A percentile compares a stretch with the other conserved stretches of the same genome.
phyloP scores from a whole-genome alignment of 1,284 basidiomycete genomes.

The Ceratobasidium sp. region DNA sequence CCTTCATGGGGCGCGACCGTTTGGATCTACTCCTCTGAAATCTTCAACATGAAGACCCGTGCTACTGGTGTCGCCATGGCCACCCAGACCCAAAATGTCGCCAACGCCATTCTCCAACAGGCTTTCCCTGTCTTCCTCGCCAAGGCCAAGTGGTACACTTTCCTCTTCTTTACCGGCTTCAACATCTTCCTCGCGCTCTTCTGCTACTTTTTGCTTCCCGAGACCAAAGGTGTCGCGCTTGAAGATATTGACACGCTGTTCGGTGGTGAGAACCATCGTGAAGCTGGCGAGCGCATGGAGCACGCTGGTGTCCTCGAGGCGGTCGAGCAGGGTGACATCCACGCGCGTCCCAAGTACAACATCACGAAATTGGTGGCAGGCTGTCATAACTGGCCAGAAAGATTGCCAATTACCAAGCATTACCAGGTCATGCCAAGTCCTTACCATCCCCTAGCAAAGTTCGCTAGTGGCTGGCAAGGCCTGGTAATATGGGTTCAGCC shows the following conservation, averaged over 20 bases:
- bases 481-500: no score
- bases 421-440: no score
- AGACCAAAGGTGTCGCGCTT: constrained; percentile 30
- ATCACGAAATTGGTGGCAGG: no score
- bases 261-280: constrained; percentile 39
- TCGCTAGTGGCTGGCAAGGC: no score
- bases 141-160: constrained; percentile 41
- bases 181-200: constrained; percentile 38
- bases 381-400: no score
- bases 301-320: constrained; percentile 34
- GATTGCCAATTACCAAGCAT: no score
- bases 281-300: constrained; percentile 39
- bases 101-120: constrained; percentile 45
- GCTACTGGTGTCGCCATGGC: constrained; percentile 45
- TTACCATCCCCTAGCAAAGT: no score
- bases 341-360: constrained; percentile 19
- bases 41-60: constrained; percentile 46
- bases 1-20: constrained; percentile 48
- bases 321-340: constrained; percentile 19
- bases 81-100: constrained; percentile 45
- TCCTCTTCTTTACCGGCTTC: constrained; percentile 37
- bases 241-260: constrained; percentile 40
- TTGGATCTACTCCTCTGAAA: constrained; percentile 46
- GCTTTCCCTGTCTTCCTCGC: constrained; percentile 43
- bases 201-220: constrained; percentile 39